phyloP scores from a whole-genome alignment of 768 basidiomycete genomes.

The Mycena sanguinolenta region DNA sequence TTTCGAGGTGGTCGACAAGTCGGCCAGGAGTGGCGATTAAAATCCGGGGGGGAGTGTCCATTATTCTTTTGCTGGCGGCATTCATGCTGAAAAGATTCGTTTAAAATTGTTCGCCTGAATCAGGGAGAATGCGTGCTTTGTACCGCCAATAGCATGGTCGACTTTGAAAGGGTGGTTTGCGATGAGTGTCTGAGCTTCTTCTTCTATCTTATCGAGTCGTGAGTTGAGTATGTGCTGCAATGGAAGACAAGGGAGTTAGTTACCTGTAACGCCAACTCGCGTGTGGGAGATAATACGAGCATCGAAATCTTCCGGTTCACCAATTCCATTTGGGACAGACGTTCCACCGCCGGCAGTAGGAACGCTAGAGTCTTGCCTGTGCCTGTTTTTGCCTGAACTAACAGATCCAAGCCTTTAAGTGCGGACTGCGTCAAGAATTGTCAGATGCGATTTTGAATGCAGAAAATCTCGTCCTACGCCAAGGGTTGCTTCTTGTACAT shows the following conservation, averaged over 20 bases:
- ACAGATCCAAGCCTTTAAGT: constrained; percentile 58
- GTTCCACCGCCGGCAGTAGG: constrained; percentile 81
- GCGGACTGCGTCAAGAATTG: constrained; percentile 46
- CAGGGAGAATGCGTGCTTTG: constrained; percentile 51
- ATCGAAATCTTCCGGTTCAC: constrained; percentile 60
- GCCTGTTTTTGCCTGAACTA: constrained; percentile 70
- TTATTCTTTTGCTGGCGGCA: constrained; percentile 40
- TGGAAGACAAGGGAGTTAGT: constrained; percentile 50
- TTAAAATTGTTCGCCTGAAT: not conserved
- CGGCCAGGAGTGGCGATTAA: constrained; percentile 84
- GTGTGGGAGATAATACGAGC: constrained; percentile 78
- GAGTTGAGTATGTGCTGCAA: not conserved
- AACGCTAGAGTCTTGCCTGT: constrained; percentile 82
- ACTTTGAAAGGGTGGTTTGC: constrained; percentile 57
- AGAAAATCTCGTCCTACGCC: constrained; percentile 42
- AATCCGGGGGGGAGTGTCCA: constrained; percentile 57
- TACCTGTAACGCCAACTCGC: constrained; percentile 82
- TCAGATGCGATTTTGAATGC: not conserved
- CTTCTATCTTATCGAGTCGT: constrained; percentile 64
- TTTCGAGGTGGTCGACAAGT: constrained; percentile 77
- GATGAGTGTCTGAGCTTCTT: constrained; percentile 68
- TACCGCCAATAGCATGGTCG: constrained; percentile 68
- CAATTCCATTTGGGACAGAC: constrained; percentile 58
- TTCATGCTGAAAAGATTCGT: constrained; percentile 29
- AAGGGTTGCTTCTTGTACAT: constrained; percentile 63